Conservation (phyloP, 352 stramenopile species). For the Globisporangium paddicum region DNA sequence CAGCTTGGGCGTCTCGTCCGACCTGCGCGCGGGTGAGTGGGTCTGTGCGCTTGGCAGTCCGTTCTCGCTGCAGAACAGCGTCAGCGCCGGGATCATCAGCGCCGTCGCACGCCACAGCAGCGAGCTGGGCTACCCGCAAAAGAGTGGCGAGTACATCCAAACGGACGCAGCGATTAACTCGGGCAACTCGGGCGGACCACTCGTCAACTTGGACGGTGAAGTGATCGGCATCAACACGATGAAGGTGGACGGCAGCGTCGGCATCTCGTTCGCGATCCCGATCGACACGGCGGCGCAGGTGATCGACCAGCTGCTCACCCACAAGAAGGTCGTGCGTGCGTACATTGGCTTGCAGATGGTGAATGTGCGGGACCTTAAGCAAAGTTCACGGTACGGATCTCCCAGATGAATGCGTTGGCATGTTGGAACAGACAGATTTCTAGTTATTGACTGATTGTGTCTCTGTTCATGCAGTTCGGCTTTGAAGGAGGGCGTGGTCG, state of each 20-base stretch:
- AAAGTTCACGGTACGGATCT: conserved; percentile 45
- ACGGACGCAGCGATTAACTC: conserved; percentile 93
- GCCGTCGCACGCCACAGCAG: conserved; percentile 85
- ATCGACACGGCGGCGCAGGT: conserved; percentile 88
- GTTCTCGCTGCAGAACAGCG: conserved; percentile 89
- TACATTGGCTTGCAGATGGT: conserved; percentile 93
- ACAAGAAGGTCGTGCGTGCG: conserved; percentile 85
- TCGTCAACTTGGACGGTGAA: conserved; percentile 91
- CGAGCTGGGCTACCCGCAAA: conserved; percentile 81
- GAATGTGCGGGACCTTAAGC: conserved; percentile 53
- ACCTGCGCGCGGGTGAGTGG: conserved; percentile 87
- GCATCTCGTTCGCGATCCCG: conserved; percentile 92
- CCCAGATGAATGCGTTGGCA: background rate
- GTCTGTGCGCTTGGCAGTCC: conserved; percentile 91
- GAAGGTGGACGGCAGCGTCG: conserved; percentile 87
- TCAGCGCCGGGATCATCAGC: conserved; percentile 91
- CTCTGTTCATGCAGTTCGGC: conserved; percentile 23
- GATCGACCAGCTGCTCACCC: conserved; percentile 85
- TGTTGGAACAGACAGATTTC: background rate
- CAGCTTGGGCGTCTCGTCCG: conserved; percentile 57
- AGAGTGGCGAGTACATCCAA: conserved; percentile 89
- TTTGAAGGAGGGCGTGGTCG: conserved; percentile 75
- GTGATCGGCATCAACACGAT: conserved; percentile 95
- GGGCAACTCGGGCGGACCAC: conserved; percentile 91
- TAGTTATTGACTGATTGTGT: background rate